These are phyloP conservation scores for Penstemon davidsonii DNA, from an alignment of 257 asterid species.

Conservation along the genomic window DNA sequence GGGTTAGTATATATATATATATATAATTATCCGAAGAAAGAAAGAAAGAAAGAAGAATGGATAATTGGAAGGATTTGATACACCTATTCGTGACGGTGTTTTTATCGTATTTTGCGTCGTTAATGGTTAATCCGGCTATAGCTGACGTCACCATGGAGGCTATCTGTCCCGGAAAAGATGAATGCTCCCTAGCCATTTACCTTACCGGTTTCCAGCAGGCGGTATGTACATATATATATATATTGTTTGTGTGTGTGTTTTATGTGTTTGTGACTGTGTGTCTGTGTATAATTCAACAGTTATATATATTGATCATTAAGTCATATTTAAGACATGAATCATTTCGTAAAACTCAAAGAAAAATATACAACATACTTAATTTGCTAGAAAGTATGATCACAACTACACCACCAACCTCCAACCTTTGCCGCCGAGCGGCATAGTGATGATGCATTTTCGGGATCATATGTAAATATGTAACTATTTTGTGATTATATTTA, in stretches of 20 bases:
- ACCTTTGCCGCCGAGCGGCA: too few species aligned
- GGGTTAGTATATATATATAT: too few species aligned
- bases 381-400: too few species aligned
- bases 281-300: neutral
- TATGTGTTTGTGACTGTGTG: neutral
- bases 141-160: slow-evolving; percentile 56
- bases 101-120: slow-evolving; percentile 39
- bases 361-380: too few species aligned
- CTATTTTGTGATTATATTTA: too few species aligned
- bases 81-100: slow-evolving; percentile 51
- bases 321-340: too few species aligned
- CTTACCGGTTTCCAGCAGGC: slow-evolving; percentile 62
- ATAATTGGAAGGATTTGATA: slow-evolving; percentile 43
- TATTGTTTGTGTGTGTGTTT: neutral
- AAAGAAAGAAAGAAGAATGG: slow-evolving; percentile 25
- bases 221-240: slow-evolving; percentile 27
- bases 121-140: slow-evolving; percentile 50
- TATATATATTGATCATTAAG: too few species aligned
- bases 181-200: slow-evolving; percentile 64
- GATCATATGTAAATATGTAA: too few species aligned
- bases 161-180: slow-evolving; percentile 54
- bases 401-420: too few species aligned
- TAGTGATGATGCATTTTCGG: too few species aligned
- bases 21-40: too few species aligned
- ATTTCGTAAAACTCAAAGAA: too few species aligned